Base-by-base conservation (phyloP, 306 rosid genomes). In the Cicer chorassanicum region DNA sequence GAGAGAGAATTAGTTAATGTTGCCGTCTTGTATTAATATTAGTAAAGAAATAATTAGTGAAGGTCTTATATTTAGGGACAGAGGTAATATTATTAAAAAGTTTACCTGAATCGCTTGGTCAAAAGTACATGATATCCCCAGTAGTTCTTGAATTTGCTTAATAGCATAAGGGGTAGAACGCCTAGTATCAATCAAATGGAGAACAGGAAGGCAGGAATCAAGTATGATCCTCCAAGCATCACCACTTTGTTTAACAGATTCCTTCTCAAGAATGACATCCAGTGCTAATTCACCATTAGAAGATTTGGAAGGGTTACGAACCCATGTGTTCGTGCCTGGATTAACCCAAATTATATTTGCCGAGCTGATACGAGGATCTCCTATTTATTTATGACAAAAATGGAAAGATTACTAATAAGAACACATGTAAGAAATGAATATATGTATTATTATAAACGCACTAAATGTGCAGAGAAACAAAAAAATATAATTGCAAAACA, bases 221-320 rank as follows among this genome's bases (percentile, higher is more conserved):
- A 90, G 83, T 10, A 92, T 87, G 72, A 82, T 85, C 83, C 99
- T 94, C 99, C 99, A 94, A 21, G 99, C 96, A 85, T 94, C 99
- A 43, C 99, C 99, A 57, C 86, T 90, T 83, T 83, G 87, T 73
- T 92, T 94, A 29, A 92, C 82, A 8, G 82, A 90, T 1, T 85
- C 78, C 83, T 90, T 87, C 81, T 92, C 99, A 51, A 92, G 80
- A 86, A 81, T 53, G 70, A 94, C 60, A 41, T 94, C 97, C 73
- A 94, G 43, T 0, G 99, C 99, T 80, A 90, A 63, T 83, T 92
- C 97, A 67, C 99, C 99, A 72, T 84, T 74, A n/a, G 81, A 75
- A 77, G 88, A 79, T 64, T 82, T 83, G 59, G 63, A 68, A 34
- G 92, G 95, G 65, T 84, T 86, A 74, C 83, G 86, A 9, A 90